Base-by-base conservation (phyloP, 2,329 filamentous ascomycete genomes). In the Penicillium sp. region DNA sequence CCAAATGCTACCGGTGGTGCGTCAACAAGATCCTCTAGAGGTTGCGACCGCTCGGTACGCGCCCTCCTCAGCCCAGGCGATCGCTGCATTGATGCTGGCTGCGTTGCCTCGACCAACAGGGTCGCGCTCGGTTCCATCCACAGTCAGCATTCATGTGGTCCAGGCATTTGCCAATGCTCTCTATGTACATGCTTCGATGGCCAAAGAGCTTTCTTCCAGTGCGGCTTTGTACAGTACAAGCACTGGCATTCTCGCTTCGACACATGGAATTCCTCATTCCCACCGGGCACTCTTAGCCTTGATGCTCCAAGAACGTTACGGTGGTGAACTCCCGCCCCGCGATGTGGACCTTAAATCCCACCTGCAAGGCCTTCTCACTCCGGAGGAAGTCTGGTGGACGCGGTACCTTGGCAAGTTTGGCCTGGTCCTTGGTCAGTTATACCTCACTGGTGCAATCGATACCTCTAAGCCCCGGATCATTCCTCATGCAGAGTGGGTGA, bases 1-100 rank as follows among this genome's bases (percentile, higher is more conserved):
- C 3, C 87, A 85, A 61, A 84, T 96, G 28, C 82, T 86, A 0
- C 70, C 76, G 0, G 71, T 81, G 0, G 75, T 89, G 10, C 85
- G 89, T 60, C 84, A 87, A 59, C 82, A 85, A 65, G 83, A 89
- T 67, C 91, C 92, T 0, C 77, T 96, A 0, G 79, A 85, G 25
- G 84, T 87, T 0, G 86, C 85, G 1, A 89, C 87, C 0, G 71
- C 73, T 14, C 78, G 76, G 0, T 84, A 83, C 62, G 84, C 84
- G 0, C 63, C 69, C 6, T 71, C 73, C 0, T 84, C 84, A 0
- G 77, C 82, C 0, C 67, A 76, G 2, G 72, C 76, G 7, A 76
- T 89, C 3, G 76, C 80, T 1, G 70, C 76, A 1, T 69, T 87
- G 1, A 75, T 89, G 8, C 71, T 79, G 52, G 72, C 77, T 16